Evolutionary conservation across 805 yeast genomes (phyloP).

Genomic region (Soucietia sequanensis): DNA sequence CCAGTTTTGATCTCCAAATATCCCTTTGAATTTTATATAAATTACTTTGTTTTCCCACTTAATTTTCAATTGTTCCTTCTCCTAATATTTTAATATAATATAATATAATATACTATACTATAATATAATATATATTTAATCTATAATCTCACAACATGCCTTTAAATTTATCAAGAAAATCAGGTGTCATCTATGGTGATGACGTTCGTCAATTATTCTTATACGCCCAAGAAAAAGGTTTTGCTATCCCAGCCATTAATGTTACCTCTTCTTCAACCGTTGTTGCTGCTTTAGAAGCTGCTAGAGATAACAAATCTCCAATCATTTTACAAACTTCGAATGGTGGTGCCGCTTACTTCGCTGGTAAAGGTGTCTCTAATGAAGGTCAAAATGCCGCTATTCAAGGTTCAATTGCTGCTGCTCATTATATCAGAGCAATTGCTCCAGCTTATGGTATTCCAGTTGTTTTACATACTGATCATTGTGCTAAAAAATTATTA

Average conservation of each 20-base stretch:
- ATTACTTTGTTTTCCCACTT: too few relatives aligned
- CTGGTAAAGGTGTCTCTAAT: slow-evolving; percentile 98
- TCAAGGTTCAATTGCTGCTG: slow-evolving; percentile 95
- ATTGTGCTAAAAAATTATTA: slow-evolving; percentile 96
- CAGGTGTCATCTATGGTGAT: slow-evolving; percentile 99
- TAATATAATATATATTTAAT: too few relatives aligned
- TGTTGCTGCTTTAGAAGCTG: slow-evolving; percentile 48
- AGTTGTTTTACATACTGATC: slow-evolving; percentile 96
- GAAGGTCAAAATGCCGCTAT: slow-evolving; percentile 91
- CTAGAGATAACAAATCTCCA: slow-evolving; percentile 67
- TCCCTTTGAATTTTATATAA: too few relatives aligned
- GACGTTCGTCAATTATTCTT: slow-evolving; percentile 85
- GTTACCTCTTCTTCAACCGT: slow-evolving; percentile 98
- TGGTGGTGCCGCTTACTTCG: slow-evolving; percentile 99
- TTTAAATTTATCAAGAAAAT: slow-evolving; percentile 58
- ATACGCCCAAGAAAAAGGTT: slow-evolving; percentile 89
- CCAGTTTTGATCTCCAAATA: too few relatives aligned
- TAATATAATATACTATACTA: too few relatives aligned
- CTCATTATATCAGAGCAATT: slow-evolving; percentile 93
- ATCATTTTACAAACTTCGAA: slow-evolving; percentile 95
- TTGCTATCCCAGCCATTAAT: slow-evolving; percentile 98
- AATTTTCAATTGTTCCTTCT: too few relatives aligned
- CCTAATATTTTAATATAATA: too few relatives aligned
- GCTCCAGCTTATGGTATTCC: slow-evolving; percentile 97
- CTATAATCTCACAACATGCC: too few relatives aligned